These are phyloP conservation scores for Talinum fruticosum DNA, from an alignment of 148 eudicot species.

Conservation along the genomic window DNA sequence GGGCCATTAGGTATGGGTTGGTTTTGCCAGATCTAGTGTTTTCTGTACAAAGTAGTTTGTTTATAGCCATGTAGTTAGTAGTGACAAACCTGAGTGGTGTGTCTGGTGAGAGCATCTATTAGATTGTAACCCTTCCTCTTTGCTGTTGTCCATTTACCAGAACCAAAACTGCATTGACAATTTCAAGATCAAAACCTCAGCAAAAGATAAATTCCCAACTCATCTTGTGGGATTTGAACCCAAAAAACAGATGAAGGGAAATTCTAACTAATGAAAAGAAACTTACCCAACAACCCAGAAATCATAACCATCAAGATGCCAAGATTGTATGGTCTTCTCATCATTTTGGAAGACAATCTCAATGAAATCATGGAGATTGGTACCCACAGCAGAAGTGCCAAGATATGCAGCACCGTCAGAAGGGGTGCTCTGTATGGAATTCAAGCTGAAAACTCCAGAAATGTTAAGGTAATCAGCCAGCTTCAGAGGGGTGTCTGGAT, in stretches of 20 bases:
- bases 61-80: background rate
- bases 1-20: background rate
- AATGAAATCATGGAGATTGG: slow-evolving; percentile 63
- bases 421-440: slow-evolving; percentile 62
- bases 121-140: slow-evolving; percentile 47
- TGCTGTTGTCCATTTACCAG: slow-evolving; percentile 66
- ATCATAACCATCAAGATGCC: slow-evolving; percentile 99
- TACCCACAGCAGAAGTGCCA: slow-evolving; percentile 55
- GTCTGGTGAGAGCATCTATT: slow-evolving; percentile 55
- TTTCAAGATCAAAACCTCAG: slow-evolving; percentile 16
- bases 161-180: slow-evolving; percentile 54
- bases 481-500: slow-evolving; percentile 80
- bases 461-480: slow-evolving; percentile 89
- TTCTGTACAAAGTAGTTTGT: background rate
- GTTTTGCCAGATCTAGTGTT: background rate
- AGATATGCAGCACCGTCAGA: slow-evolving; percentile 43
- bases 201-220: background rate
- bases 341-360: slow-evolving; percentile 83
- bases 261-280: too few relatives aligned
- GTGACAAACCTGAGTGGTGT: slow-evolving; percentile 53
- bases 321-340: slow-evolving; percentile 65
- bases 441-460: slow-evolving; percentile 63
- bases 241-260: background rate
- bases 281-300: slow-evolving; percentile 96
- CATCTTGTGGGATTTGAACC: background rate